phyloP scores from a whole-genome alignment of 345 rosid genomes.

The Gossypium australe region DNA sequence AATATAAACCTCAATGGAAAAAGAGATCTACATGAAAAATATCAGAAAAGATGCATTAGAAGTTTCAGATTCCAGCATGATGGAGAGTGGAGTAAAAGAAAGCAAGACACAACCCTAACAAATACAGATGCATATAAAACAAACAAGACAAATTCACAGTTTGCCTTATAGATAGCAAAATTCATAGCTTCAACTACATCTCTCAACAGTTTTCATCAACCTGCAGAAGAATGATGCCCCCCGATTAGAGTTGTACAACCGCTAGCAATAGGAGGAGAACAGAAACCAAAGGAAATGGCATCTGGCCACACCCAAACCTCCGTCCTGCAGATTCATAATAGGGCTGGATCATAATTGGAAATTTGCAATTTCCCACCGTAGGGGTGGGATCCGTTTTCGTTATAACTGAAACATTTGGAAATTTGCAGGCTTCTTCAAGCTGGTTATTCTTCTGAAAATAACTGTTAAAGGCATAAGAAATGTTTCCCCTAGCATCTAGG shows the following conservation, averaged over 20 bases:
- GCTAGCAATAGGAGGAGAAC: conserved; percentile 30
- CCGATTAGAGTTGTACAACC: conserved; percentile 1
- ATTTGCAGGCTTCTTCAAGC: conserved; percentile 69
- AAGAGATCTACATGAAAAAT: neutral
- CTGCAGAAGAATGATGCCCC: conserved; percentile 18
- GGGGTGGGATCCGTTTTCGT: conserved; percentile 75
- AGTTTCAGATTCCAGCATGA: too few relatives aligned
- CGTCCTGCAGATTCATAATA: conserved; percentile 48
- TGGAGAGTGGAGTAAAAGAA: too few relatives aligned
- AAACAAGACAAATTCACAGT: neutral
- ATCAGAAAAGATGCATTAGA: neutral
- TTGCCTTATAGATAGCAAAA: neutral
- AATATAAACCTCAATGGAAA: neutral
- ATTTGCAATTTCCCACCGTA: conserved; percentile 50
- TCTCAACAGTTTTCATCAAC: neutral
- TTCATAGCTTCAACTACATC: neutral
- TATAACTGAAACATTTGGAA: conserved; percentile 55
- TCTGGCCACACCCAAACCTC: conserved; percentile 11
- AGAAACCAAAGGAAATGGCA: conserved; percentile 17
- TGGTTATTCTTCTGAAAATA: conserved; percentile 81
- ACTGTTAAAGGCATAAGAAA: conserved; percentile 88
- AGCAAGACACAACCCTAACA: neutral
- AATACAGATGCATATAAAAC: neutral
- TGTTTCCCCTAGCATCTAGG: conserved; percentile 53
- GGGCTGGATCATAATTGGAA: conserved; percentile 63